These are phyloP conservation scores for Ambispora gerdemannii DNA, from an alignment of 192 early-diverging fungal genomes.

Conservation along the genomic window DNA sequence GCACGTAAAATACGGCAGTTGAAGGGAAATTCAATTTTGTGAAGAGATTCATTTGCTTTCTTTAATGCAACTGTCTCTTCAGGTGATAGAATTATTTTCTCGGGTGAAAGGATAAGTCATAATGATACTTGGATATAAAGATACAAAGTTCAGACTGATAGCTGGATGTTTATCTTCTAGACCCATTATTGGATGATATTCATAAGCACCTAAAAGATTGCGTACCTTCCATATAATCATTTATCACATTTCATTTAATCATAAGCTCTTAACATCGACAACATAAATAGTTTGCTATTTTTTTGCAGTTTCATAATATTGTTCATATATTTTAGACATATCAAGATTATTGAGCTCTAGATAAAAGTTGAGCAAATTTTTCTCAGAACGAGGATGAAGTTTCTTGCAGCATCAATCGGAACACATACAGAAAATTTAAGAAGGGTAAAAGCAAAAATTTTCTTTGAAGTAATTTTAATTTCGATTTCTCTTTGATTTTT, in stretches of 20 bases:
- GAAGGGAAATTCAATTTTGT: slow-evolving; percentile 2
- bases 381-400: slow-evolving; percentile 5
- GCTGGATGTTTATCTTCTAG: background rate
- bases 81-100: background rate
- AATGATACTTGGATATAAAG: slow-evolving; percentile 22
- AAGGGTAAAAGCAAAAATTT: background rate
- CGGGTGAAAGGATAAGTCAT: background rate
- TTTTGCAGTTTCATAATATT: background rate
- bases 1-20: background rate
- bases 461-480: background rate
- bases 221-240: slow-evolving; percentile 19
- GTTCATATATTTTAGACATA: background rate
- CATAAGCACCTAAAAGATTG: slow-evolving; percentile 12
- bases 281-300: background rate
- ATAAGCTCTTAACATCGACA: slow-evolving; percentile 13
- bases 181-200: background rate
- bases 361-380: background rate
- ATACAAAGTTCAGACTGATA: slow-evolving; percentile 13
- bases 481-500: slow-evolving; percentile 1
- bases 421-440: background rate
- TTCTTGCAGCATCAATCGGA: slow-evolving; percentile 4
- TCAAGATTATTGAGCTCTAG: background rate
- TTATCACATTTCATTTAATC: slow-evolving; percentile 6
- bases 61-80: slow-evolving; percentile 13
- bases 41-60: background rate